Conservation (phyloP, 2,329 filamentous ascomycete species). For the Hortaea sp. region DNA sequence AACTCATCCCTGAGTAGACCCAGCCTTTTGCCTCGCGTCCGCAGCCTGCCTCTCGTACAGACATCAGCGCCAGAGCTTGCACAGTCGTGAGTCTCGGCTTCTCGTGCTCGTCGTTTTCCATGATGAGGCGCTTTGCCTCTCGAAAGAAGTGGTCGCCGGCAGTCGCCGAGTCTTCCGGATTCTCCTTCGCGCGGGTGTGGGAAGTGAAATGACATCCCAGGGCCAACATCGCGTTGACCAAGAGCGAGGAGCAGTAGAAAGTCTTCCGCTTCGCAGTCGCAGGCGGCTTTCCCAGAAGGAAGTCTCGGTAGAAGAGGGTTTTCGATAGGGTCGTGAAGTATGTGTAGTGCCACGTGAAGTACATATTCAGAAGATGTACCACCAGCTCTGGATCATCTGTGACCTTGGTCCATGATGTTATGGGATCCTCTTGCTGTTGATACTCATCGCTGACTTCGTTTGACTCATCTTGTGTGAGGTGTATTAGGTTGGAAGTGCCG, state of each 20-base stretch:
- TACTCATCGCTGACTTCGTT: slow-evolving; percentile 32
- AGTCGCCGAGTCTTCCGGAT: slow-evolving; percentile 65
- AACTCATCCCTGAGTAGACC: slow-evolving; percentile 98
- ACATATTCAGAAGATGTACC: slow-evolving; percentile 87
- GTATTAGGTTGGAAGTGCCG: slow-evolving; percentile 87
- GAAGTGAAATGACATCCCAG: slow-evolving; percentile 89
- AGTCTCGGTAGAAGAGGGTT: slow-evolving; percentile 77
- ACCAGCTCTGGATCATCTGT: slow-evolving; percentile 71
- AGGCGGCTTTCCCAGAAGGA: slow-evolving; percentile 57
- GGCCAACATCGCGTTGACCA: slow-evolving; percentile 90
- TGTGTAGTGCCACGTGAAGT: slow-evolving; percentile 95
- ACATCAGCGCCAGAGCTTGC: slow-evolving; percentile 90
- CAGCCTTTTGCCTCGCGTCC: slow-evolving; percentile 90
- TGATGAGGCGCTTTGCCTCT: slow-evolving; percentile 79
- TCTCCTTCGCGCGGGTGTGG: slow-evolving; percentile 59
- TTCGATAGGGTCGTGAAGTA: slow-evolving; percentile 91
- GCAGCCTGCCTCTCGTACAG: slow-evolving; percentile 88
- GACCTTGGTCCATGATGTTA: slow-evolving; percentile 80
- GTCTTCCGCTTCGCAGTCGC: slow-evolving; percentile 42
- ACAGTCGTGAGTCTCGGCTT: slow-evolving; percentile 81
- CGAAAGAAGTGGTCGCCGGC: slow-evolving; percentile 95
- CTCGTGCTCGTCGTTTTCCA: slow-evolving; percentile 89
- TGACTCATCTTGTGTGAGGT: slow-evolving; percentile 48
- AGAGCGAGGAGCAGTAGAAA: slow-evolving; percentile 73
- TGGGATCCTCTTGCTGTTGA: slow-evolving; percentile 52